These are phyloP conservation scores for Mycena amicta DNA, from an alignment of 768 basidiomycete species.

Conservation along the genomic window DNA sequence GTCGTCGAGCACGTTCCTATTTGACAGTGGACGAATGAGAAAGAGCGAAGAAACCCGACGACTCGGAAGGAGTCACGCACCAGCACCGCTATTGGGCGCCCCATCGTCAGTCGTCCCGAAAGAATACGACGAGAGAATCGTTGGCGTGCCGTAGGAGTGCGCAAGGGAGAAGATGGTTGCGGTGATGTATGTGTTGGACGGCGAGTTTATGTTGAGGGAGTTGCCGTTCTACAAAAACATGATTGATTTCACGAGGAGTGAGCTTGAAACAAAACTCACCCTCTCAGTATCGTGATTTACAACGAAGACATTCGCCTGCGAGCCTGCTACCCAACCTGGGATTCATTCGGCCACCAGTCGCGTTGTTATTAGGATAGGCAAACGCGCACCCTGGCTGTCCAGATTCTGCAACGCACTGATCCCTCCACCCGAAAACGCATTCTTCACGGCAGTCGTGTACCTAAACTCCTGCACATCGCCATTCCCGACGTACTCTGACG, in stretches of 20 bases:
- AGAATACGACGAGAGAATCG: constrained; percentile 61
- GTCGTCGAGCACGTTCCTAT: constrained; percentile 53
- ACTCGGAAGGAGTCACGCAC: neutral
- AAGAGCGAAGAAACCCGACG: neutral
- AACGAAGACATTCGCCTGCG: constrained; percentile 63
- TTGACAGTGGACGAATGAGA: constrained; percentile 39
- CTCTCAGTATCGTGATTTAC: constrained; percentile 74
- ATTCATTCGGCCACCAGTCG: neutral
- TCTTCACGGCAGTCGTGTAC: constrained; percentile 54
- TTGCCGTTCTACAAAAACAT: constrained; percentile 41
- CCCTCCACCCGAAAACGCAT: constrained; percentile 53
- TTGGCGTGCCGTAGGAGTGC: constrained; percentile 67
- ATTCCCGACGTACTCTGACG: constrained; percentile 56
- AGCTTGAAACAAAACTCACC: constrained; percentile 27
- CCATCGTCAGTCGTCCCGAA: constrained; percentile 56
- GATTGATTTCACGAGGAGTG: neutral
- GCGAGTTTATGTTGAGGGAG: constrained; percentile 60
- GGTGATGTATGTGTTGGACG: constrained; percentile 64
- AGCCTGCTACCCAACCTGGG: constrained; percentile 60
- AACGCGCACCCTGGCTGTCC: constrained; percentile 46
- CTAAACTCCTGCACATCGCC: constrained; percentile 73
- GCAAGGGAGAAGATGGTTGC: constrained; percentile 68
- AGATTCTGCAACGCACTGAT: constrained; percentile 56
- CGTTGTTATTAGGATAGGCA: neutral
- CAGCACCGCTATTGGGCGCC: constrained; percentile 57